Evolutionary conservation across 495 filamentous ascomycete species (phyloP).

Genomic region (Penicillium robsamsonii): DNA sequence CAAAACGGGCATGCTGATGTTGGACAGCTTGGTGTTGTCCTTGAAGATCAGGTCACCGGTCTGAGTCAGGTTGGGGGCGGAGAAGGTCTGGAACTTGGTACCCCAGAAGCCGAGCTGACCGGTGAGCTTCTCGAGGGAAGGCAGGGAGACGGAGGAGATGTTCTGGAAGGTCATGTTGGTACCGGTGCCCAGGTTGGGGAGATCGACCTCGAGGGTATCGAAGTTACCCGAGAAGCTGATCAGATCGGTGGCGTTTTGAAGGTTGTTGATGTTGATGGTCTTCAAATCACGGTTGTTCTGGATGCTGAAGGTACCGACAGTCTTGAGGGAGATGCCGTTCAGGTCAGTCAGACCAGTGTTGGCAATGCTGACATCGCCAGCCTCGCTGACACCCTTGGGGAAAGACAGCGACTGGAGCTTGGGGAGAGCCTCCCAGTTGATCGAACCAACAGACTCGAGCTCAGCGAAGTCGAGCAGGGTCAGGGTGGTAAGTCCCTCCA

Average conservation of each 20-base stretch:
- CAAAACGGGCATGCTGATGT: constrained; percentile 71
- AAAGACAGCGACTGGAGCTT: constrained; percentile 67
- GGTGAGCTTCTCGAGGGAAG: constrained; percentile 73
- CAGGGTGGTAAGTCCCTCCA: constrained; percentile 65
- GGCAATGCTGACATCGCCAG: constrained; percentile 64
- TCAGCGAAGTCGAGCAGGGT: constrained; percentile 58
- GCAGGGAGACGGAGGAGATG: constrained; percentile 68
- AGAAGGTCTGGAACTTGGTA: constrained; percentile 66
- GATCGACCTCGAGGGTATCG: constrained; percentile 60
- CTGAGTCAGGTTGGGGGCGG: constrained; percentile 75
- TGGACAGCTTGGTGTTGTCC: constrained; percentile 70
- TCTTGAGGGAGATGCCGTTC: constrained; percentile 71
- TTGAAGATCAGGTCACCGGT: constrained; percentile 78
- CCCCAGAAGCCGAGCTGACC: constrained; percentile 81
- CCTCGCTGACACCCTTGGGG: constrained; percentile 58
- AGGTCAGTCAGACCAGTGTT: constrained; percentile 78
- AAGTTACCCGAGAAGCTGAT: constrained; percentile 60
- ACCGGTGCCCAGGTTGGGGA: constrained; percentile 76
- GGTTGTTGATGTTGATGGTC: constrained; percentile 64
- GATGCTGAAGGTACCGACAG: constrained; percentile 63
- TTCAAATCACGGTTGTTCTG: constrained; percentile 76
- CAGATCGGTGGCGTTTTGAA: constrained; percentile 61
- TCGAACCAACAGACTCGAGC: constrained; percentile 59
- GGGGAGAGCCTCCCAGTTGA: constrained; percentile 74
- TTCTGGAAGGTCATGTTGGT: constrained; percentile 87